phyloP scores from a whole-genome alignment of 1,139 yeast species.

The Debaryomyces nepalensis region DNA sequence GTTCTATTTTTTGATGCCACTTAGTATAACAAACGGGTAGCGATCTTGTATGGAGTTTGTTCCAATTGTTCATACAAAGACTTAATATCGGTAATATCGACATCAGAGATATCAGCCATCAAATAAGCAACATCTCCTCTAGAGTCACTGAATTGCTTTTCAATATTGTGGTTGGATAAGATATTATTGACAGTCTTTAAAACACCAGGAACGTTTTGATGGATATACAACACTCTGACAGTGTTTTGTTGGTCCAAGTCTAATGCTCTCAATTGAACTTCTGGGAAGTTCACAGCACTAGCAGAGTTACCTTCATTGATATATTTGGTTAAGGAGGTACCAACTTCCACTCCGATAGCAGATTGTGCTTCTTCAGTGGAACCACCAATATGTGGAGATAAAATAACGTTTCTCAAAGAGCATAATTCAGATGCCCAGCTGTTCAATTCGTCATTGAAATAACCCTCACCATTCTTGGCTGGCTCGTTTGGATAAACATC shows the following conservation, averaged over 20 bases:
- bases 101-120: conserved; percentile 97
- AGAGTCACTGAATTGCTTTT: conserved; percentile 96
- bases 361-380: conserved; percentile 99
- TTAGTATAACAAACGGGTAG: conserved; percentile 87
- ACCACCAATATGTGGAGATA: conserved; percentile 99
- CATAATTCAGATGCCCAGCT: conserved; percentile 83
- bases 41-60: conserved; percentile 87
- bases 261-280: conserved; percentile 87
- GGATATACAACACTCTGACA: conserved; percentile 94
- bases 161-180: conserved; percentile 92
- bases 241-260: conserved; percentile 86
- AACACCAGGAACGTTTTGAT: conserved; percentile 99
- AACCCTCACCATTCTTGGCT: conserved; percentile 89
- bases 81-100: conserved; percentile 80
- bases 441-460: conserved; percentile 74
- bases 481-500: conserved; percentile 99
- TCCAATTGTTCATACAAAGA: conserved; percentile 83
- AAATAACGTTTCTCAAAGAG: conserved; percentile 82
- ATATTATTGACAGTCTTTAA: conserved; percentile 96
- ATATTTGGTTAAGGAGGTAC: conserved; percentile 81
- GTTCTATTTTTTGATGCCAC: not conserved
- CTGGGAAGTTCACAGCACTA: conserved; percentile 99
- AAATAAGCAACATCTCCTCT: conserved; percentile 95
- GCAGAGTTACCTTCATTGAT: conserved; percentile 95
- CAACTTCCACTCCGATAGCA: conserved; percentile 96